Evolutionary conservation across 2,329 filamentous ascomycete genomes (phyloP).

Genomic region (Rhynchosporium agropyri): DNA sequence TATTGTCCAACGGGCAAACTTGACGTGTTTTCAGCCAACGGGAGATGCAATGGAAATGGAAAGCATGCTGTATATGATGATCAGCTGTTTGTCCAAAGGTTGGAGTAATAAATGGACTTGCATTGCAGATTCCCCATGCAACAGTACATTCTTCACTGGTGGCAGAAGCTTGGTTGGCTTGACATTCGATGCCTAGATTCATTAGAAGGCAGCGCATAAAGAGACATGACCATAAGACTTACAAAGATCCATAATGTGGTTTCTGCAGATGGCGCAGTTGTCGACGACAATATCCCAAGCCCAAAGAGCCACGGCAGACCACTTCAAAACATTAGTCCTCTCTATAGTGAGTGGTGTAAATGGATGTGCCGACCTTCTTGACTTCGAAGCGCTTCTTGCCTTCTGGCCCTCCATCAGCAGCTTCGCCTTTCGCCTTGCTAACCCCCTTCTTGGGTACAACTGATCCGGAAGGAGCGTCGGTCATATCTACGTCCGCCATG

Average conservation of each 20-base stretch:
- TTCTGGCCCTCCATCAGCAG: constrained; percentile 57
- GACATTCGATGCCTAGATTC: constrained; percentile 84
- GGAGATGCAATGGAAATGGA: constrained; percentile 99
- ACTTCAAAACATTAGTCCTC: constrained; percentile 56
- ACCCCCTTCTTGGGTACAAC: constrained; percentile 57
- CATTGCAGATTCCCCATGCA: constrained; percentile 98
- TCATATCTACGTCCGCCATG: constrained; percentile 98
- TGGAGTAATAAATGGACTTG: constrained; percentile 52
- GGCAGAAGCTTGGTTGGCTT: constrained; percentile 96
- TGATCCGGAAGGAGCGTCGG: constrained; percentile 69
- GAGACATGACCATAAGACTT: constrained; percentile 42
- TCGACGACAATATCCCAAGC: constrained; percentile 99
- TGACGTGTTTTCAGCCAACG: constrained; percentile 99
- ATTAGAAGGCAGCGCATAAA: constrained; percentile 21
- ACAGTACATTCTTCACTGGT: constrained; percentile 98
- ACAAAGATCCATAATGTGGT: constrained; percentile 99
- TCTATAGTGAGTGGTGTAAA: neutral
- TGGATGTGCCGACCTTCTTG: constrained; percentile 75
- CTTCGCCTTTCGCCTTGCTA: constrained; percentile 51
- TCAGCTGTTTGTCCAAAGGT: constrained; percentile 9
- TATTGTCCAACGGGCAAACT: constrained; percentile 95
- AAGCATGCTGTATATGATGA: constrained; percentile 72
- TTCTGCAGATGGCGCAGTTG: constrained; percentile 98
- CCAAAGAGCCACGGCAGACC: constrained; percentile 98
- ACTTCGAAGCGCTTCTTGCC: constrained; percentile 97